These are phyloP conservation scores for Ogataea wickerhamii DNA, from an alignment of 805 yeast genomes.

Conservation along the genomic window DNA sequence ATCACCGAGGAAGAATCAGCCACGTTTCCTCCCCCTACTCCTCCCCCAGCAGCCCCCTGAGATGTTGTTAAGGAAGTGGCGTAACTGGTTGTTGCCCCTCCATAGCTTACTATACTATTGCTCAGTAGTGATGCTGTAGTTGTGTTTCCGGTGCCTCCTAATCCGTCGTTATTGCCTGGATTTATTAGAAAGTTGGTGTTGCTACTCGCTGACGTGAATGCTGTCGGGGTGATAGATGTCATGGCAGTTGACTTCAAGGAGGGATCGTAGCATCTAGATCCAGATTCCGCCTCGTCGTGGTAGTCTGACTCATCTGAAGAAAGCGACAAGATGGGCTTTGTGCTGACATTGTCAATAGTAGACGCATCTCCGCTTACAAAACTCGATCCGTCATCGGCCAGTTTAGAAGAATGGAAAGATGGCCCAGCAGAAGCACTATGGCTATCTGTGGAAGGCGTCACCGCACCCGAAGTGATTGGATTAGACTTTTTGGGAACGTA, in stretches of 20 bases:
- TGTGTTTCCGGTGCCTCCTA: constrained; percentile 2
- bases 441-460: constrained; percentile 1
- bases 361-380: constrained; percentile 18
- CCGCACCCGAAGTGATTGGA: constrained; percentile 4
- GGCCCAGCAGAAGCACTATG: background rate
- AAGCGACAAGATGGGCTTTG: constrained; percentile 46
- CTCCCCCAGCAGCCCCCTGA: constrained; percentile 1
- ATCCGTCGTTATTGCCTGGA: constrained; percentile 16
- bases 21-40: constrained; percentile 5
- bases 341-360: constrained; percentile 38
- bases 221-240: constrained; percentile 45
- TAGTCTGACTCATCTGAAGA: constrained; percentile 30
- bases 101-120: constrained; percentile 1
- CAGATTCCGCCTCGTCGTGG: constrained; percentile 16
- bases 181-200: constrained; percentile 18
- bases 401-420: background rate
- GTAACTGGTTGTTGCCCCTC: constrained; percentile 7
- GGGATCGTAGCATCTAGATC: constrained; percentile 19
- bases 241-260: constrained; percentile 44
- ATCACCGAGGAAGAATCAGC: constrained; percentile 32
- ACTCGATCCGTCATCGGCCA: constrained; percentile 15
- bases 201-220: constrained; percentile 19
- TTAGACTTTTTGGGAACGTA: constrained; percentile 5
- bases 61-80: constrained; percentile 6
- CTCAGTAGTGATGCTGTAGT: constrained; percentile 6